Percentiles rank a stretch among this genome's conserved stretches.
Conservation (phyloP, 129 eudicot genomes). For the Arctium minus region DNA sequence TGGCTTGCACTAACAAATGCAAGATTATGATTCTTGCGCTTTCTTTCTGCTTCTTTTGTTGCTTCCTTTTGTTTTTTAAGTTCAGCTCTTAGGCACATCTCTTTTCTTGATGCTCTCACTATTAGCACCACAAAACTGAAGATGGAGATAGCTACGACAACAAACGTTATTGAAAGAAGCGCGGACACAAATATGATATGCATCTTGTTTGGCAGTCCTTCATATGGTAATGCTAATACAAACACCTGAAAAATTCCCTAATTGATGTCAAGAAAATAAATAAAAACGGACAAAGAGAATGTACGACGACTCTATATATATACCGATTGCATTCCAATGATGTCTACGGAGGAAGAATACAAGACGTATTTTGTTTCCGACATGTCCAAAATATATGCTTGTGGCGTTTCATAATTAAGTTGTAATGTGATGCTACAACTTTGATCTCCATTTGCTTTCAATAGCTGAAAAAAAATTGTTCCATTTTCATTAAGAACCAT, state of each 20-base stretch:
- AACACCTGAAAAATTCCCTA: slow-evolving; percentile 36
- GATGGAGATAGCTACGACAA: neutral
- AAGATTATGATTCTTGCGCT: slow-evolving; percentile 51
- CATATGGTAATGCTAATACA: slow-evolving; percentile 42
- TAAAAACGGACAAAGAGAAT: neutral
- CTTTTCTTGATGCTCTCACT: slow-evolving; percentile 34
- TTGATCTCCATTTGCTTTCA: slow-evolving; percentile 16
- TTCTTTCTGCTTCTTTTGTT: slow-evolving; percentile 57
- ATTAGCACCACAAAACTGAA: slow-evolving; percentile 26
- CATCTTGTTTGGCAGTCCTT: slow-evolving; percentile 27
- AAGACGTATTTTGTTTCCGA: slow-evolving; percentile 31
- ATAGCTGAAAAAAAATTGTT: slow-evolving; percentile 18
- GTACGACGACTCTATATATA: neutral
- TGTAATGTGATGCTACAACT: slow-evolving; percentile 22
- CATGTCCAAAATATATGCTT: slow-evolving; percentile 19
- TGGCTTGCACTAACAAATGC: slow-evolving; percentile 74
- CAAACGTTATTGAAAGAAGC: slow-evolving; percentile 28
- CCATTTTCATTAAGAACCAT: slow-evolving; percentile 22
- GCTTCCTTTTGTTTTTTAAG: slow-evolving; percentile 60
- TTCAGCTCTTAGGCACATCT: slow-evolving; percentile 40
- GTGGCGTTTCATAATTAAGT: slow-evolving; percentile 9
- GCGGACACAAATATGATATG: slow-evolving; percentile 25
- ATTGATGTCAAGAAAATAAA: neutral
- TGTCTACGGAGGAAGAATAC: slow-evolving; percentile 38
- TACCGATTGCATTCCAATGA: slow-evolving; percentile 46